These are phyloP conservation scores for Aspergillus affinis DNA, from an alignment of 495 filamentous ascomycete genomes.

Conservation along the genomic window DNA sequence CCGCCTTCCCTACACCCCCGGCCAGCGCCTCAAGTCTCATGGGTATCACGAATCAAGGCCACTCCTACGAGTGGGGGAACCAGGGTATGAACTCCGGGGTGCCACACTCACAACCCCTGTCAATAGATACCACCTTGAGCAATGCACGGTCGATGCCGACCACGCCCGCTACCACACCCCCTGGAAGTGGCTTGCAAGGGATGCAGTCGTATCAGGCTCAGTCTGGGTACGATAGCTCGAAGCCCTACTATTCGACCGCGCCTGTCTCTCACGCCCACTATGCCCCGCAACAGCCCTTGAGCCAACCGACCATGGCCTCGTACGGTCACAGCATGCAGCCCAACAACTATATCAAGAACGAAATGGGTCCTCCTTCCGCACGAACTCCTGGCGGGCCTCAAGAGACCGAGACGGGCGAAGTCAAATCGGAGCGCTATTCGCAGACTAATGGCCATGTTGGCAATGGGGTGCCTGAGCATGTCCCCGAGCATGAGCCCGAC, in stretches of 20 bases:
- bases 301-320: constrained; percentile 65
- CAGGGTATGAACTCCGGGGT: constrained; percentile 63
- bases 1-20: constrained; percentile 92
- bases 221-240: constrained; percentile 73
- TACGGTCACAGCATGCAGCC: constrained; percentile 59
- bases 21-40: constrained; percentile 90
- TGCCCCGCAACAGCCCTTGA: constrained; percentile 58
- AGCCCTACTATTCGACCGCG: constrained; percentile 79
- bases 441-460: constrained; percentile 55
- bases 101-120: constrained; percentile 69
- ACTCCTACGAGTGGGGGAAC: constrained; percentile 71
- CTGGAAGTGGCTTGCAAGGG: constrained; percentile 70
- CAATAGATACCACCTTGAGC: constrained; percentile 80
- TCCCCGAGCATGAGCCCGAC: constrained; percentile 76
- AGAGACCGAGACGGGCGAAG: constrained; percentile 62
- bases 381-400: constrained; percentile 52
- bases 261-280: constrained; percentile 70
- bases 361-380: constrained; percentile 86
- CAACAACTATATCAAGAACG: constrained; percentile 77
- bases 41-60: constrained; percentile 72
- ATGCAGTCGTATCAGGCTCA: constrained; percentile 74
- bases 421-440: constrained; percentile 65
- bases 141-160: constrained; percentile 87
- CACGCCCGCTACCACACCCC: constrained; percentile 92
- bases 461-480: constrained; percentile 63